These are phyloP conservation scores for Alternaria sp. DNA, from an alignment of 2,329 filamentous ascomycete genomes.

Conservation along the genomic window DNA sequence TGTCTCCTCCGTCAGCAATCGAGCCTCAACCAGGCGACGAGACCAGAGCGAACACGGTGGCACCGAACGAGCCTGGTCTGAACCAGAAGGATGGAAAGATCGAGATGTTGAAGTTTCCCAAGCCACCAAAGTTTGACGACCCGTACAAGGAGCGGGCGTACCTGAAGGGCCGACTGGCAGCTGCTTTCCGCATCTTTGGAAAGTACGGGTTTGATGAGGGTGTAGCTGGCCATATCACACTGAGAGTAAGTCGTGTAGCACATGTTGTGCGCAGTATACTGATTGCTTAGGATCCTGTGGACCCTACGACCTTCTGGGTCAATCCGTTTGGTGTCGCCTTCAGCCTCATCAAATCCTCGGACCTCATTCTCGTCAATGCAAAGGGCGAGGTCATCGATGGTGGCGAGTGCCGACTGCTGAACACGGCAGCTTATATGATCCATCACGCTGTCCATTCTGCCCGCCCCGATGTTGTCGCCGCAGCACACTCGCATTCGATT, in stretches of 20 bases:
- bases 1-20: constrained; percentile 43
- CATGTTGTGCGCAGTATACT: neutral
- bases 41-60: constrained; percentile 34
- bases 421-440: constrained; percentile 63
- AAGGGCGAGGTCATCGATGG: constrained; percentile 68
- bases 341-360: constrained; percentile 66
- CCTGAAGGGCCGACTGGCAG: constrained; percentile 47
- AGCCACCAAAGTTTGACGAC: constrained; percentile 46
- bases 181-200: constrained; percentile 49
- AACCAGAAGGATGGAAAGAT: constrained; percentile 32
- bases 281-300: constrained; percentile 58
- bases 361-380: constrained; percentile 71
- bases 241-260: constrained; percentile 51
- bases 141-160: constrained; percentile 47
- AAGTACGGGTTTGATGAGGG: constrained; percentile 50
- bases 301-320: constrained; percentile 68
- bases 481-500: constrained; percentile 64
- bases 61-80: constrained; percentile 42
- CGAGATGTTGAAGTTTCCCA: constrained; percentile 33
- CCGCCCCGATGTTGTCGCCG: constrained; percentile 64
- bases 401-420: constrained; percentile 51
- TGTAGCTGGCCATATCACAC: constrained; percentile 68
- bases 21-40: constrained; percentile 32
- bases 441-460: constrained; percentile 66
- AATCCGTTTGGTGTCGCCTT: constrained; percentile 71